Conservation (phyloP, 352 stramenopile species). For the Hyphochytrium catenoides region DNA sequence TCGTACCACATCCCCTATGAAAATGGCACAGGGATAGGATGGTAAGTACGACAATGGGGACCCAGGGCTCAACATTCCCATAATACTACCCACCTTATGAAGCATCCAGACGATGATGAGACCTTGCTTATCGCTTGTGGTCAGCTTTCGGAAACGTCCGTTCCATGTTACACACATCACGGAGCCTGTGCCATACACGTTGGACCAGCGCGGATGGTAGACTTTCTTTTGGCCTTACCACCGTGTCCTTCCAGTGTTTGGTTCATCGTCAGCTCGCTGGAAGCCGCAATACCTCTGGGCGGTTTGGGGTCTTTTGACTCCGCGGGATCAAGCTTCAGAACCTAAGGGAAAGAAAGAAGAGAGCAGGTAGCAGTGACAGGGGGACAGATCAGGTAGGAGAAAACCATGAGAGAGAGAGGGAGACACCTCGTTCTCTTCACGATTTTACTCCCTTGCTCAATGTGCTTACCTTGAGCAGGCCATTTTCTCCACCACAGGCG, state of each 20-base stretch:
- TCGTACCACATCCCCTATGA: constrained; percentile 76
- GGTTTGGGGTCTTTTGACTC: constrained; percentile 33
- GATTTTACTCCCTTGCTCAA: no score
- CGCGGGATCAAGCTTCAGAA: constrained; percentile 62
- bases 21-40: no score
- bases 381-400: no score
- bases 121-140: constrained; percentile 76
- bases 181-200: constrained; percentile 11
- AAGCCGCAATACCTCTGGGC: constrained; percentile 44
- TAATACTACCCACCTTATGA: constrained; percentile 25
- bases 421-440: no score
- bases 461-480: constrained; percentile 77
- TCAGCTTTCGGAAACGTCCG: constrained; percentile 77
- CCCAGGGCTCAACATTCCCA: no score
- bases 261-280: constrained; percentile 80
- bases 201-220: constrained; percentile 1
- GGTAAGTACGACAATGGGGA: no score
- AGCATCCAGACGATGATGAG: constrained; percentile 89
- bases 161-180: constrained; percentile 82
- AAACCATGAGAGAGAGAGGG: no score
- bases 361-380: no score
- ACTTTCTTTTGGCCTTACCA: constrained; percentile 7
- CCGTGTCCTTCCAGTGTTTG: constrained; percentile 80
- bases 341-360: no score
- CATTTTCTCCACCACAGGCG: constrained; percentile 72